Percentiles rank a stretch among this genome's conserved stretches.
Conservation (phyloP, 1,284 basidiomycete genomes). For the Leucoagaricus sp. region DNA sequence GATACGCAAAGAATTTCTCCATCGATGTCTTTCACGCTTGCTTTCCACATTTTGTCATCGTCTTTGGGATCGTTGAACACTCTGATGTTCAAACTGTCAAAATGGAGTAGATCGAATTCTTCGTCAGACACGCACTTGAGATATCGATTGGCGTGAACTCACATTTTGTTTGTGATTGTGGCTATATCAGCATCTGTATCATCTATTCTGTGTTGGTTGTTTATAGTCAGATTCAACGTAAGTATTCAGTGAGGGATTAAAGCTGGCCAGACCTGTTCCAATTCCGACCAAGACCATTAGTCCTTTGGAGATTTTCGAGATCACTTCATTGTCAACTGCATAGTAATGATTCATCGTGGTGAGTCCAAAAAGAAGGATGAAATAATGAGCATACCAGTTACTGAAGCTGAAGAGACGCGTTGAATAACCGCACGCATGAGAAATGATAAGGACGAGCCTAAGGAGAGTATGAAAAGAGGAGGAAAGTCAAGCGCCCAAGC, state of each 20-base stretch:
- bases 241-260: too few species aligned
- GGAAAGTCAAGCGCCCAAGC: not conserved
- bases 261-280: conserved; percentile 64
- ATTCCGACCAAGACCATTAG: conserved; percentile 89
- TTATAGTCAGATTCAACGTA: not conserved
- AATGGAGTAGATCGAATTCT: not conserved
- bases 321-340: conserved; percentile 67
- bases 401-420: conserved; percentile 74
- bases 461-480: not conserved
- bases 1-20: conserved; percentile 90
- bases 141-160: conserved; percentile 18
- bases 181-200: conserved; percentile 76
- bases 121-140: conserved; percentile 10
- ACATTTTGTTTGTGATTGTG: conserved; percentile 81
- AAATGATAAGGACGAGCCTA: too few species aligned
- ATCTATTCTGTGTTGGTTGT: conserved; percentile 48
- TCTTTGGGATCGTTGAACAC: conserved; percentile 68
- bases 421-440: conserved; percentile 85
- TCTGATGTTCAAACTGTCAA: conserved; percentile 62
- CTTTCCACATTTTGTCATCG: conserved; percentile 74
- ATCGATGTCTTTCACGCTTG: conserved; percentile 79
- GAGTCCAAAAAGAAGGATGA: not conserved
- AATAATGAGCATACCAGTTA: conserved; percentile 51
- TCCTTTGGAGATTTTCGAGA: conserved; percentile 81
- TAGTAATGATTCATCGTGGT: conserved; percentile 5